These are phyloP conservation scores for Ramularia collo-cygni DNA, from an alignment of 2,329 filamentous ascomycete species.

Conservation along the genomic window DNA sequence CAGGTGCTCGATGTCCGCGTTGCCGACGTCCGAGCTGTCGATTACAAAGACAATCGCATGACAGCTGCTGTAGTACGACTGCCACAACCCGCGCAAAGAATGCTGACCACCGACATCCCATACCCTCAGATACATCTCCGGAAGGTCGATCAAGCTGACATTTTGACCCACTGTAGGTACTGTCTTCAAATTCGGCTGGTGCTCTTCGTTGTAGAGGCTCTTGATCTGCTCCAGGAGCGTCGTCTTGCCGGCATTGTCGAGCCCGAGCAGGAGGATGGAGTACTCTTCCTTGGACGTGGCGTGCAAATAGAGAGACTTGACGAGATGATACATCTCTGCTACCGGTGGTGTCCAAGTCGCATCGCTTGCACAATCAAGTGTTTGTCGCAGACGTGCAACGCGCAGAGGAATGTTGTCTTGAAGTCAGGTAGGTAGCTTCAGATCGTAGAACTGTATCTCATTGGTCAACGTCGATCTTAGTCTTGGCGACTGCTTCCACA, in stretches of 20 bases:
- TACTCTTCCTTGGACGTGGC: slow-evolving; percentile 99
- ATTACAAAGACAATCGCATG: slow-evolving; percentile 98
- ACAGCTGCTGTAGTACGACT: slow-evolving; percentile 87
- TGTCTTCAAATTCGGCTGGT: slow-evolving; percentile 68
- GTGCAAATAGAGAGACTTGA: slow-evolving; percentile 89
- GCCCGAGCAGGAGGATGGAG: slow-evolving; percentile 90
- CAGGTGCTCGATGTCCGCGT: slow-evolving; percentile 60
- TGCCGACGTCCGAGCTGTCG: slow-evolving; percentile 87
- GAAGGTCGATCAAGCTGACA: slow-evolving; percentile 81
- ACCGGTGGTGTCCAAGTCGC: slow-evolving; percentile 4
- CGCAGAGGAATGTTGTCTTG: slow-evolving; percentile 1
- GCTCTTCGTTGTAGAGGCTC: slow-evolving; percentile 63
- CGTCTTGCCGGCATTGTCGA: slow-evolving; percentile 97
- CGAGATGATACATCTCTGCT: slow-evolving; percentile 78
- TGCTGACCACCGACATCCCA: slow-evolving; percentile 98
- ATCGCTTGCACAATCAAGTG: neutral
- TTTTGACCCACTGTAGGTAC: slow-evolving; percentile 97
- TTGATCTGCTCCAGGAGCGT: slow-evolving; percentile 97
- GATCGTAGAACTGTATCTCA: too few species aligned
- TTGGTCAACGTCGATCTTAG: too few species aligned
- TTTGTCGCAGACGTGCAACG: neutral
- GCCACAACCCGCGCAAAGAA: slow-evolving; percentile 82
- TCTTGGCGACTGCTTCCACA: too few species aligned
- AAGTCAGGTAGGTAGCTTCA: slow-evolving; percentile 6
- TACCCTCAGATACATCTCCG: slow-evolving; percentile 95